These are phyloP conservation scores for Globisporangium carolinianum DNA, from an alignment of 352 stramenopile species.

Conservation along the genomic window DNA sequence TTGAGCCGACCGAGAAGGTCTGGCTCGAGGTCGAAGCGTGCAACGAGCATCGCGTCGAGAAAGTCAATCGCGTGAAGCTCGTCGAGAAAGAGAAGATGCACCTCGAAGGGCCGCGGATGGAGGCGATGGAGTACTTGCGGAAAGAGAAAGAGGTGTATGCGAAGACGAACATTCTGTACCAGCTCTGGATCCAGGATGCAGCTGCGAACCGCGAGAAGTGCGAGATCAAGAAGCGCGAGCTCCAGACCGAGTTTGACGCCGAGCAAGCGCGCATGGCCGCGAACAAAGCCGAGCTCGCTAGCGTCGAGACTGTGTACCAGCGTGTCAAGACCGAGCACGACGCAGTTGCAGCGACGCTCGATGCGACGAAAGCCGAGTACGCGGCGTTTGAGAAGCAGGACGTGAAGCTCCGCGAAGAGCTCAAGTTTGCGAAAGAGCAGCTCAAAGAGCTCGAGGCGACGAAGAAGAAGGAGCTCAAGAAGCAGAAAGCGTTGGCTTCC, in stretches of 20 bases:
- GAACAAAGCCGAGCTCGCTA: slow-evolving; percentile 71
- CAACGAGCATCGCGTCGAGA: slow-evolving; percentile 88
- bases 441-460: slow-evolving; percentile 89
- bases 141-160: slow-evolving; percentile 95
- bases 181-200: slow-evolving; percentile 88
- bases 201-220: slow-evolving; percentile 69
- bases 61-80: slow-evolving; percentile 97
- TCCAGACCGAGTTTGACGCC: slow-evolving; percentile 71
- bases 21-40: slow-evolving; percentile 92
- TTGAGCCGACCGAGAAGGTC: slow-evolving; percentile 92
- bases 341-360: slow-evolving; percentile 76
- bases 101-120: slow-evolving; percentile 91
- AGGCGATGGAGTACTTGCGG: slow-evolving; percentile 92
- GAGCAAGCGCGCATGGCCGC: slow-evolving; percentile 70
- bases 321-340: slow-evolving; percentile 83
- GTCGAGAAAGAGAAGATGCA: slow-evolving; percentile 96
- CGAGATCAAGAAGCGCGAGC: slow-evolving; percentile 51
- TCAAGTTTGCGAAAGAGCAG: slow-evolving; percentile 94
- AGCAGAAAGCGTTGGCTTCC: slow-evolving; percentile 74
- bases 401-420: slow-evolving; percentile 96
- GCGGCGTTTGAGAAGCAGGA: slow-evolving; percentile 95
- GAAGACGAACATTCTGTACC: slow-evolving; percentile 96
- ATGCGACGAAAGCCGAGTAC: slow-evolving; percentile 90
- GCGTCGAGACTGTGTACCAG: slow-evolving; percentile 79
- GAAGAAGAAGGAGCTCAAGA: slow-evolving; percentile 89